phyloP scores from a whole-genome alignment of 768 basidiomycete genomes.

The Gautieria morchelliformis region DNA sequence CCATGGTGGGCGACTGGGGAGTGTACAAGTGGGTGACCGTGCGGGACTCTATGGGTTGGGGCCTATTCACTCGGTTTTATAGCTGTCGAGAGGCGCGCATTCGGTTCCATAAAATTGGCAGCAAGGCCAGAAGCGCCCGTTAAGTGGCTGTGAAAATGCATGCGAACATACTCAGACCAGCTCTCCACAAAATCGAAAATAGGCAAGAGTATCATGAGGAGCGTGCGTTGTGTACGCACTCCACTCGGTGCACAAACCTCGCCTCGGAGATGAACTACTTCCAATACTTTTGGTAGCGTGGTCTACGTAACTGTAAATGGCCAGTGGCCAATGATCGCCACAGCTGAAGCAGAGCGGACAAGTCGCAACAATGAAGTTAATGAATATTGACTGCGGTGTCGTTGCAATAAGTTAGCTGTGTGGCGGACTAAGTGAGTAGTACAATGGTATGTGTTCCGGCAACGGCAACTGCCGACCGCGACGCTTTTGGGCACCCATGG shows the following conservation, averaged over 20 bases:
- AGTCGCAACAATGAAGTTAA: neutral
- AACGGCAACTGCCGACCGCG: neutral
- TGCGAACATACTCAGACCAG: neutral
- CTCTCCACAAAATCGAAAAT: neutral
- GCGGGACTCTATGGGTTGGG: neutral
- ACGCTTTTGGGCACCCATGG: neutral
- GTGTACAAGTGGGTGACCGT: slow-evolving; percentile 7
- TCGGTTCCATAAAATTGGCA: neutral
- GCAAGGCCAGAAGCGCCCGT: neutral
- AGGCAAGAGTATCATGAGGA: neutral
- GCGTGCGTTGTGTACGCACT: neutral
- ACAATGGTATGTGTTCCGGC: neutral
- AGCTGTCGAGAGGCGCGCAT: neutral
- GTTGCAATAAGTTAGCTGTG: neutral
- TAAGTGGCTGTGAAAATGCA: neutral
- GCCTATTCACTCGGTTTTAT: neutral
- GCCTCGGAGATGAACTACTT: neutral
- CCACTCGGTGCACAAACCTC: neutral
- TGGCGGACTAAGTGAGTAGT: neutral
- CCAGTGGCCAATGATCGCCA: neutral
- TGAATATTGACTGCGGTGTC: neutral
- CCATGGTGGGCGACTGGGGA: slow-evolving; percentile 27
- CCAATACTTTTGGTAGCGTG: neutral
- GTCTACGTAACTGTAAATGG: no score
- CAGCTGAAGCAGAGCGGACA: neutral